phyloP scores from a whole-genome alignment of 352 stramenopile genomes.

The Phytopythium aichiense region DNA sequence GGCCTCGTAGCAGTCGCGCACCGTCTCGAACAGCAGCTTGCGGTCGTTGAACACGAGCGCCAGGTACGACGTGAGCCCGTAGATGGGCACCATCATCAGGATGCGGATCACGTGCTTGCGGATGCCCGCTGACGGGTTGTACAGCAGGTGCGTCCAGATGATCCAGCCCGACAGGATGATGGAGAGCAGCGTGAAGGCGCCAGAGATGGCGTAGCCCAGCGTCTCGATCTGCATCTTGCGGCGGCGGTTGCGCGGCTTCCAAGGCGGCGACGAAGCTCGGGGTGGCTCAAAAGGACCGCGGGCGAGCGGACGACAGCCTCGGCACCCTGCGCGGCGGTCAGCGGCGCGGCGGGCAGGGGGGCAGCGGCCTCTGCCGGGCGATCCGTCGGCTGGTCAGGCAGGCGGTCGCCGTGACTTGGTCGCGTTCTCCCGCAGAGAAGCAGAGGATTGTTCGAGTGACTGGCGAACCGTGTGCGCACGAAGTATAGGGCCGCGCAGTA shows the following conservation, averaged over 20 bases:
- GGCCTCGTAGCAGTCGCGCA: conserved; percentile 92
- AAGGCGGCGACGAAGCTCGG: not conserved
- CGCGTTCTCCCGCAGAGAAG: too few species aligned
- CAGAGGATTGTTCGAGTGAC: not conserved
- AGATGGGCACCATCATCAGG: conserved; percentile 93
- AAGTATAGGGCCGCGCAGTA: conserved; percentile 1
- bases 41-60: conserved; percentile 88
- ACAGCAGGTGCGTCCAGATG: conserved; percentile 86
- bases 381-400: too few species aligned
- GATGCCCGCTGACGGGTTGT: conserved; percentile 77
- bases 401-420: too few species aligned
- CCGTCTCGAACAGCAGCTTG: conserved; percentile 88
- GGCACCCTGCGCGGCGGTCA: too few species aligned
- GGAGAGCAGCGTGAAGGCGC: conserved; percentile 80
- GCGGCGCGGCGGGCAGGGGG: too few species aligned
- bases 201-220: conserved; percentile 83
- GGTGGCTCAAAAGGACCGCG: too few species aligned
- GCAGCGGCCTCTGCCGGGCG: not conserved
- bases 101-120: conserved; percentile 93
- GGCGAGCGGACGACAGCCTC: not conserved
- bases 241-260: not conserved
- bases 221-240: conserved; percentile 79
- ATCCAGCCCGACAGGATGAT: conserved; percentile 84
- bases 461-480: not conserved
- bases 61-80: conserved; percentile 89